Evolutionary conservation across 2,329 filamentous ascomycete genomes (phyloP), one percentile per base, ranked within the genome.

Genomic region (Eurotiales sp.): DNA sequence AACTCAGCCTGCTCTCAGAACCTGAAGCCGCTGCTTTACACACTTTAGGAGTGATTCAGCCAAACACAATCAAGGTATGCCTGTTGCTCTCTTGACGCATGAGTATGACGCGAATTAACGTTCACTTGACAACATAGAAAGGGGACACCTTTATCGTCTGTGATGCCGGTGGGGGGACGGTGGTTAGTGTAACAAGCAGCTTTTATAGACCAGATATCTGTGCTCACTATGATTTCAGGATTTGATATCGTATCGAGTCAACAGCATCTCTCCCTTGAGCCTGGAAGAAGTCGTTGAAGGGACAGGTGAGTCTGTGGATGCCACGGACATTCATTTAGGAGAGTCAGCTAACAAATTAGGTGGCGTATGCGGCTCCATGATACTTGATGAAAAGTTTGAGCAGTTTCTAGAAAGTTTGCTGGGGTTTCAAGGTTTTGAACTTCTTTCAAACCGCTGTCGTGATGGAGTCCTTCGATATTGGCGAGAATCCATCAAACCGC

Each of bases 151-250:
- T 71, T 25, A 55, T 68, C 8, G 58, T 70, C 2, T 72, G 67
- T 30, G 68, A 72, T 53, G 68, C 66, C 11, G 69, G 69, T 2
- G 69, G 69, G 8, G 69, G 69, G 2, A 71, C 68, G 1, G 68
- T 70, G 8, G 61, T 64, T 45, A 43, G 58, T 12, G n/a, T 37
- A 8, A n/a, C 2, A 10, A 25, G 4, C n/a, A 8, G 29, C 43
- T 14, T 32, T 25, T 21, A 22, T 22, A 5, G 14, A 30, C 8
- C 10, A 10, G 11, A 12, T 8, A 39, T n/a, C 42, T 14, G 12
- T 25, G 25, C 25, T 27, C 25, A 27, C 10, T 10, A 12, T 27
- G 4, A 14, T 30, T 8, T 5, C 3, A 65, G 56, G 67, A 70
- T 34, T 54, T 70, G 2, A 66, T 69, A 30, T 64, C 63, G 1